A percentile compares a stretch with the other conserved stretches of the same genome.
phyloP scores from a whole-genome alignment of 768 basidiomycete genomes.

The Hypholoma fasciculare region DNA sequence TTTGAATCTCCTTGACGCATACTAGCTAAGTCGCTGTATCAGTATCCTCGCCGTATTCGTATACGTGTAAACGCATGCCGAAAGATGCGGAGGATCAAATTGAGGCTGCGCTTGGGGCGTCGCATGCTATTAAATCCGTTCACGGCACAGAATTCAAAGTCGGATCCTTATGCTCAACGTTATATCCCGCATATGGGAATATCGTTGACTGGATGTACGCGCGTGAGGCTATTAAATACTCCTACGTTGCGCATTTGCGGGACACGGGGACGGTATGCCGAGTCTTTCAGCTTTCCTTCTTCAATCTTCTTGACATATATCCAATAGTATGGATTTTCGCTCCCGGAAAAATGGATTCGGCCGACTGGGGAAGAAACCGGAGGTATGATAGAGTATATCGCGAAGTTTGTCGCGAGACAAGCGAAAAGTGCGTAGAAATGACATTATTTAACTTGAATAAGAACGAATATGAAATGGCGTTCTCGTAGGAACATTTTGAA shows the following conservation, averaged over 20 bases:
- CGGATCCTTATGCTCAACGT: conserved; percentile 29
- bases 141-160: conserved; percentile 63
- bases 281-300: conserved; percentile 1
- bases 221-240: conserved; percentile 30
- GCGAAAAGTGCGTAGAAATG: conserved; percentile 27
- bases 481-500: conserved; percentile 1
- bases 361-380: conserved; percentile 80
- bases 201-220: conserved; percentile 38
- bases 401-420: conserved; percentile 59
- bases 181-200: conserved; percentile 36
- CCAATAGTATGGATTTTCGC: conserved; percentile 70
- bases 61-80: conserved; percentile 60
- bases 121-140: conserved; percentile 50
- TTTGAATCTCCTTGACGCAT: background rate
- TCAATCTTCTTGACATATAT: background rate
- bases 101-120: conserved; percentile 70
- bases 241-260: conserved; percentile 32
- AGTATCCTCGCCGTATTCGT: conserved; percentile 83
- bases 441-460: background rate
- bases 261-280: conserved; percentile 36
- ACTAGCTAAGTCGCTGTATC: background rate
- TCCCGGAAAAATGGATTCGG: conserved; percentile 71
- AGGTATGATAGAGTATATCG: conserved; percentile 64
- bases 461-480: background rate
- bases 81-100: conserved; percentile 75